These are phyloP conservation scores for Ormosia emarginata DNA, from an alignment of 306 rosid species.

Conservation along the genomic window DNA sequence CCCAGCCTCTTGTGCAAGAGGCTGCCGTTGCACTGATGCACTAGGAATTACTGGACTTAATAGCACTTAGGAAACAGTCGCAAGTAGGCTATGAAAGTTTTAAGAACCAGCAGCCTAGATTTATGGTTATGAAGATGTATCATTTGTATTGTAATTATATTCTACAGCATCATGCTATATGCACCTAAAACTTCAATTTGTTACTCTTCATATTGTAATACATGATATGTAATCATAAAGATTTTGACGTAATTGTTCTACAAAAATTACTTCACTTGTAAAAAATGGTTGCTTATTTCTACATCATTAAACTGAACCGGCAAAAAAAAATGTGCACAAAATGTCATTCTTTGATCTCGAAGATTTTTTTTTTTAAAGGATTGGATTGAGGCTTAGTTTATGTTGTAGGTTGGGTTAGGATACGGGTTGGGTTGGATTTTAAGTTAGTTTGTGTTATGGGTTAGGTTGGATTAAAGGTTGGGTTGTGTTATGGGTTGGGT, in stretches of 20 bases:
- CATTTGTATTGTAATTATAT: constrained; percentile 9
- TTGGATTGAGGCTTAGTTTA: no score
- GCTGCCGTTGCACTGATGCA: constrained; percentile 69
- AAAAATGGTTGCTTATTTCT: not conserved
- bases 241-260: not conserved
- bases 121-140: constrained; percentile 27
- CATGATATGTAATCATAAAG: not conserved
- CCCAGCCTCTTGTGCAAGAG: constrained; percentile 74
- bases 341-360: not conserved
- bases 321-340: not conserved
- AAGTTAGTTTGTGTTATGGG: no score
- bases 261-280: not conserved
- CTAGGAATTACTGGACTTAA: constrained; percentile 12
- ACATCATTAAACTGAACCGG: not conserved
- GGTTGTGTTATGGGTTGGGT: no score
- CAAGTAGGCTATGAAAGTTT: constrained; percentile 28
- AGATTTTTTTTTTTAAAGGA: no score
- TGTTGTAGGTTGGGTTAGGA: no score
- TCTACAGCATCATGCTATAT: not conserved
- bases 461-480: no score
- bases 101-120: constrained; percentile 23
- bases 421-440: no score
- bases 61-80: constrained; percentile 6
- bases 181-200: not conserved
- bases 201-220: not conserved